phyloP scores from a whole-genome alignment of 805 yeast genomes.

The Candida sphagnicola region DNA sequence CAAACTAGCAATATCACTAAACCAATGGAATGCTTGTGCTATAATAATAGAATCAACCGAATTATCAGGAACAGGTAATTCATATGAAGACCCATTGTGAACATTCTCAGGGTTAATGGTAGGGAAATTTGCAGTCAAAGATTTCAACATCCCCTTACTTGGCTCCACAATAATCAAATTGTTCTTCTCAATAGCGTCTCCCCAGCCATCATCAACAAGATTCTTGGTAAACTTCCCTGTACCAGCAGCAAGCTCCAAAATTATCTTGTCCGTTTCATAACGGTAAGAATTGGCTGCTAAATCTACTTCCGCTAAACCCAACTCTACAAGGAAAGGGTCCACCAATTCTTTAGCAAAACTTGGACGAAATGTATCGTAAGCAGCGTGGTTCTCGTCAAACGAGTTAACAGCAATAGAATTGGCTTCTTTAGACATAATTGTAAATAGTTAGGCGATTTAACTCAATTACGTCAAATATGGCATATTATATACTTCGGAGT shows the following conservation, averaged over 20 bases:
- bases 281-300: constrained; percentile 6
- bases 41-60: constrained; percentile 47
- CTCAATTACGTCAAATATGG: too few species aligned
- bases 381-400: constrained; percentile 48
- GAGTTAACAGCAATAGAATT: constrained; percentile 41
- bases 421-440: constrained; percentile 9
- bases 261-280: constrained; percentile 17
- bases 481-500: too few species aligned
- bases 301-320: constrained; percentile 21
- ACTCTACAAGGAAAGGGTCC: constrained; percentile 34
- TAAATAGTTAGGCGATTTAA: too few species aligned
- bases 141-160: constrained; percentile 50
- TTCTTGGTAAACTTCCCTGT: constrained; percentile 60
- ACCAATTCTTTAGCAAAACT: constrained; percentile 42
- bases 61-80: constrained; percentile 41
- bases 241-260: constrained; percentile 56
- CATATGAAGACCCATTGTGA: constrained; percentile 40
- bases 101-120: constrained; percentile 19
- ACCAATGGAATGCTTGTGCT: constrained; percentile 70
- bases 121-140: constrained; percentile 47
- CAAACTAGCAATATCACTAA: constrained; percentile 46
- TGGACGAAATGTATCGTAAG: constrained; percentile 53
- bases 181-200: constrained; percentile 8
- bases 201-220: constrained; percentile 37
- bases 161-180: constrained; percentile 51